A percentile compares a stretch with the other conserved stretches of the same genome.
Conservation (phyloP, 495 filamentous ascomycete genomes). For the Pyrenula aspistea region DNA sequence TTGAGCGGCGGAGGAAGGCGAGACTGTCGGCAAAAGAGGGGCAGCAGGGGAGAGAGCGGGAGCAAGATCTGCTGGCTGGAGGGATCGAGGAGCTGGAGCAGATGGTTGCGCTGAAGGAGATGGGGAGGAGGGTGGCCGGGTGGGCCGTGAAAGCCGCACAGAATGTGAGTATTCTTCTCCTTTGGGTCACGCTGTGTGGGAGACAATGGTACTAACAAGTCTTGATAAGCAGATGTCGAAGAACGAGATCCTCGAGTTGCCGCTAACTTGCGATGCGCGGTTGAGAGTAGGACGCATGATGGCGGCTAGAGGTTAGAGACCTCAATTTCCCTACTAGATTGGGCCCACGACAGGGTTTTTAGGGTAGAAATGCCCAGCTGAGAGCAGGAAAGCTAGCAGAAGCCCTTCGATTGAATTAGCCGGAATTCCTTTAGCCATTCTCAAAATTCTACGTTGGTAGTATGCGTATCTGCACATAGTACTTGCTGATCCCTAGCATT, state of each 20-base stretch:
- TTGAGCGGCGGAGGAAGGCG: conserved; percentile 39
- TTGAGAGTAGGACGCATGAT: neutral
- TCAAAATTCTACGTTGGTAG: no score
- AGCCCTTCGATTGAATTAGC: no score
- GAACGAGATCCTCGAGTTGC: conserved; percentile 41
- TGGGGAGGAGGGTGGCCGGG: conserved; percentile 45
- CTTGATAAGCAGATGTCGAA: neutral
- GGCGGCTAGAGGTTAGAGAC: no score
- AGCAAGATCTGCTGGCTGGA: conserved; percentile 10
- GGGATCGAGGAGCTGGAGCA: conserved; percentile 61
- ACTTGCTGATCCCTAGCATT: no score
- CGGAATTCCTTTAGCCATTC: no score
- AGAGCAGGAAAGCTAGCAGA: no score
- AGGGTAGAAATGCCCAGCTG: no score
- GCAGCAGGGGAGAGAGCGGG: conserved; percentile 35
- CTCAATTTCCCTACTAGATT: no score
- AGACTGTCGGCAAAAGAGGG: conserved; percentile 52
- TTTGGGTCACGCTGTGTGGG: no score
- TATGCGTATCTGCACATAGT: no score
- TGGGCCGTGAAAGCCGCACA: conserved; percentile 18
- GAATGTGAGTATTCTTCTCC: conserved; percentile 33
- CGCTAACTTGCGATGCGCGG: conserved; percentile 59
- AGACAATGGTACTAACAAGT: no score
- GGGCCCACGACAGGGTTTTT: no score
- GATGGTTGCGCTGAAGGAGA: conserved; percentile 63